Evolutionary conservation across 768 basidiomycete genomes (phyloP).

Genomic region (Bullera alba): DNA sequence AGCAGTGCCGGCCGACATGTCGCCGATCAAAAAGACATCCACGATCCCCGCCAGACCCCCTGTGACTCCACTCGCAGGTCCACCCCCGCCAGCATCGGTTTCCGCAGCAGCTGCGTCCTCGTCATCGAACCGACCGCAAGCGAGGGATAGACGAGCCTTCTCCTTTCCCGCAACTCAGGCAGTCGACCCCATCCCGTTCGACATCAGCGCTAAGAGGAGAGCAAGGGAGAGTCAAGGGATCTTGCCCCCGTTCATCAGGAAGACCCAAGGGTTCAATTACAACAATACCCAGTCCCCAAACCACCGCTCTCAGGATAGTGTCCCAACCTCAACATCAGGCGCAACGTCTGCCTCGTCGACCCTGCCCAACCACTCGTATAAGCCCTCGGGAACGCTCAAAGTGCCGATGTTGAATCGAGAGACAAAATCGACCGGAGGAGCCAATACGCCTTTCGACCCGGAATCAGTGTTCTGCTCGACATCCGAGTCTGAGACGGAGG

Average conservation of each 20-base stretch:
- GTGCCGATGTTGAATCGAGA: background rate
- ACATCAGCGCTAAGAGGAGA: background rate
- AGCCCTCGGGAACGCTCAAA: background rate
- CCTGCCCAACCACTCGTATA: background rate
- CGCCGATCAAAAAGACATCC: constrained; percentile 4
- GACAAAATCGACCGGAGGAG: constrained; percentile 30
- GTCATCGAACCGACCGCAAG: too few species aligned
- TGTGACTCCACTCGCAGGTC: constrained; percentile 1
- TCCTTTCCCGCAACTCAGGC: constrained; percentile 30
- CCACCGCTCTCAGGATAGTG: too few species aligned
- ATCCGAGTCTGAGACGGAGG: constrained; percentile 33
- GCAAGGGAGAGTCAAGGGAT: constrained; percentile 3
- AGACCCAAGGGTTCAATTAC: too few species aligned
- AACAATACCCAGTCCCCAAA: too few species aligned
- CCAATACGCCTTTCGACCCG: constrained; percentile 23
- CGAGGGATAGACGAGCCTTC: constrained; percentile 33
- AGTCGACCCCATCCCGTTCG: constrained; percentile 3
- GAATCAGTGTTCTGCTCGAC: constrained; percentile 40
- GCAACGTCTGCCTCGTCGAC: background rate
- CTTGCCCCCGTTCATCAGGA: constrained; percentile 24
- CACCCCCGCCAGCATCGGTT: background rate
- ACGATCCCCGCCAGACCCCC: constrained; percentile 1
- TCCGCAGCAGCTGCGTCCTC: background rate
- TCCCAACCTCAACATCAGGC: constrained; percentile 3
- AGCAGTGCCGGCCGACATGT: constrained; percentile 5